A percentile compares a stretch with the other conserved stretches of the same genome.
phyloP scores from a whole-genome alignment of 352 stramenopile genomes.

The Globisporangium cylindrosporum region DNA sequence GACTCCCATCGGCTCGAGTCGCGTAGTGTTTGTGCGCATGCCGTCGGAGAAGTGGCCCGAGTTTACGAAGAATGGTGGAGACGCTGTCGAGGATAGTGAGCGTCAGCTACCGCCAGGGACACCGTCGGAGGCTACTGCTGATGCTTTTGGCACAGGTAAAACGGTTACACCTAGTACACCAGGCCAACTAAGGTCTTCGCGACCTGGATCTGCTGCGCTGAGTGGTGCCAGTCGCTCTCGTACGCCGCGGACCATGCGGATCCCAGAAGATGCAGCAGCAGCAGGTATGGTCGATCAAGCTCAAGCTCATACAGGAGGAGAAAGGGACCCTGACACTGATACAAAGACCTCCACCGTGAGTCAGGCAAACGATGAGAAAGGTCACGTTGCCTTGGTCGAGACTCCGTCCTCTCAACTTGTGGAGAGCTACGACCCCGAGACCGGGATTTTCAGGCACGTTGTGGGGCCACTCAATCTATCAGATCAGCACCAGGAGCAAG shows the following conservation, averaged over 20 bases:
- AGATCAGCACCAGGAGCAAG: neutral
- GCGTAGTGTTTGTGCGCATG: slow-evolving; percentile 37
- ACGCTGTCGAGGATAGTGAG: neutral
- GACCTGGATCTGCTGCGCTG: slow-evolving; percentile 4
- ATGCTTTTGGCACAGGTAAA: neutral
- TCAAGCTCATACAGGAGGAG: neutral
- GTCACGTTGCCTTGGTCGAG: neutral
- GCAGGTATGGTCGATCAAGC: neutral
- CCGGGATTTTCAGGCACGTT: slow-evolving; percentile 6
- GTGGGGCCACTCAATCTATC: neutral
- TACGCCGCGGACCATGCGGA: neutral
- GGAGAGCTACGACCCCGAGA: slow-evolving; percentile 17
- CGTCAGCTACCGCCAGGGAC: neutral
- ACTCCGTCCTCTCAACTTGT: slow-evolving; percentile 2
- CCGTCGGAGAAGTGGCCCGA: slow-evolving; percentile 29
- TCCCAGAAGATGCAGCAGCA: neutral
- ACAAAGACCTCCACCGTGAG: neutral
- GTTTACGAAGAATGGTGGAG: neutral
- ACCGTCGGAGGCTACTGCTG: neutral
- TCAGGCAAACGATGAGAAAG: neutral
- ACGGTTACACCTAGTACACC: neutral
- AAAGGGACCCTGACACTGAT: neutral
- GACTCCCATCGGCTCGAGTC: slow-evolving; percentile 40
- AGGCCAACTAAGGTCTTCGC: neutral
- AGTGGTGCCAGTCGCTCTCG: neutral